Evolutionary conservation across 164 flowering plant genomes (phyloP).

Genomic region (Aristolochia californica): DNA sequence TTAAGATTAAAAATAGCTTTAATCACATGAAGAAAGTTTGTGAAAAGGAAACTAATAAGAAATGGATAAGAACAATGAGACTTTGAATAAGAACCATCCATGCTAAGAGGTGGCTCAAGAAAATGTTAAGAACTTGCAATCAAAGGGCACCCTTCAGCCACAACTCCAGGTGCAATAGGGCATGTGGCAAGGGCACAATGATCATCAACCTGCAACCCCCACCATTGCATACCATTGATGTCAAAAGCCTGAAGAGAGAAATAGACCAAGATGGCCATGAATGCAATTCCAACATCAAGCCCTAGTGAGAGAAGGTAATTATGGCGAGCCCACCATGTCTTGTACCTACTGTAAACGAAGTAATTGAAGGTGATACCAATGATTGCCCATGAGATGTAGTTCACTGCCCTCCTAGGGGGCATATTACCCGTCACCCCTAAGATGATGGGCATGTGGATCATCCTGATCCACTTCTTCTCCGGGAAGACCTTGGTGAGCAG

Average conservation of each 20-base stretch:
- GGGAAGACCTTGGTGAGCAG: background rate
- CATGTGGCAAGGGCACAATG: slow-evolving; percentile 53
- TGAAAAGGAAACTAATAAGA: too few relatives aligned
- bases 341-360: slow-evolving; percentile 27
- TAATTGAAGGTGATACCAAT: slow-evolving; percentile 45
- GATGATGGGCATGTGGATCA: slow-evolving; percentile 51
- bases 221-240: slow-evolving; percentile 39
- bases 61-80: too few relatives aligned
- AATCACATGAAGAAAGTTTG: too few relatives aligned
- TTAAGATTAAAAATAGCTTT: too few relatives aligned
- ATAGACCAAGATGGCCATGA: slow-evolving; percentile 32
- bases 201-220: slow-evolving; percentile 39
- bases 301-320: slow-evolving; percentile 56
- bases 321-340: slow-evolving; percentile 63
- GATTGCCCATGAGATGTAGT: slow-evolving; percentile 31
- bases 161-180: slow-evolving; percentile 48
- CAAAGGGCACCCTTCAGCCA: slow-evolving; percentile 5
- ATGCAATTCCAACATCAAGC: slow-evolving; percentile 56
- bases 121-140: too few relatives aligned
- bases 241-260: slow-evolving; percentile 30
- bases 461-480: slow-evolving; percentile 37
- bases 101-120: too few relatives aligned
- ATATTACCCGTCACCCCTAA: slow-evolving; percentile 21
- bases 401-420: slow-evolving; percentile 50
- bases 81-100: too few relatives aligned